Base-by-base conservation (phyloP, 441 rosid genomes). In the Croton laevigatus region DNA sequence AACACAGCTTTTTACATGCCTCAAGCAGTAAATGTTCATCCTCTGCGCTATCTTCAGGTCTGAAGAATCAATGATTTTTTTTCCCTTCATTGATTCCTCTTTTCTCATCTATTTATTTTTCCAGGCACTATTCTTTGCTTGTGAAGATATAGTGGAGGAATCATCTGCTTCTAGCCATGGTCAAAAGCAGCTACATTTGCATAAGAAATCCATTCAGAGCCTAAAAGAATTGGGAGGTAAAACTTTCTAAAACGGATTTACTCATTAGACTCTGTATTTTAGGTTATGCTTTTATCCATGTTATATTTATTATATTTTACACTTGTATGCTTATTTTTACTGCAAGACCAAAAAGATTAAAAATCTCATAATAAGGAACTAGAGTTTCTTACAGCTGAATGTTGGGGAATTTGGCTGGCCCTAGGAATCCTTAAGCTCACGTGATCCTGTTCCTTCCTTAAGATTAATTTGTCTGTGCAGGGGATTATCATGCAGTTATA, bases 41-140 rank as follows among this genome's bases (percentile, higher is more conserved):
- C 99, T 70, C 75, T 66, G 70, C 82, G 70, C 36, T 94, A 94
- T 85, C 95, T 94, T 65, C 91, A 80, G 95, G 98, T 91, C 51
- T 48, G 65, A 62, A 63, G 45, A 78, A 53, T 46, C 17, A 40
- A 23, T 46, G 19, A 40, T 8, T 19, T 23, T 57, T 51, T 58
- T 72, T n/a, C 68, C 70, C 75, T 9, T 59, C 44, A 69, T 60
- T 42, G 27, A 54, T 7, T 49, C 6, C 10, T 20, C 68, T 38
- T 3, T 69, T 61, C 59, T 16, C 17, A 14, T 76, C 65, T 70
- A 20, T 68, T 76, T 55, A 65, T 75, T 78, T 72, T 70, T 22
- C 73, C 70, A 94, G 97, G 97, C 89, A 77, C 94, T 94, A 73
- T 90, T 88, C 83, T 75, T 78, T 69, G 97, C 97, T 37, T 94